These are phyloP conservation scores for Psilocybe cyanescens DNA, from an alignment of 768 basidiomycete genomes.

Conservation along the genomic window DNA sequence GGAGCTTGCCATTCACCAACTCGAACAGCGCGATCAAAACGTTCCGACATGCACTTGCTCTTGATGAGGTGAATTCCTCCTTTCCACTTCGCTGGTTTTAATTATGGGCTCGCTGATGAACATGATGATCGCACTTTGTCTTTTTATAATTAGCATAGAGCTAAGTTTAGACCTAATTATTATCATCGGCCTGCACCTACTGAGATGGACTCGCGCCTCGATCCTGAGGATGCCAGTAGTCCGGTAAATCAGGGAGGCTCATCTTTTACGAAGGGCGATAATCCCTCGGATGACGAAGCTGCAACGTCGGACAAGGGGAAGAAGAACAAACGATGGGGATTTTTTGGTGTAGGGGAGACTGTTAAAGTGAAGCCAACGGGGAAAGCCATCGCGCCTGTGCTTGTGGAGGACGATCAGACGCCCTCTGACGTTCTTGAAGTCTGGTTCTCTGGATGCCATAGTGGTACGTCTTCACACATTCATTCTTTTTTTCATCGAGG, in stretches of 20 bases:
- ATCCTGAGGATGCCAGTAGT: constrained; percentile 30
- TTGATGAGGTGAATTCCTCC: constrained; percentile 64
- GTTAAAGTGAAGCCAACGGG: constrained; percentile 13
- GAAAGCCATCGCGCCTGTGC: constrained; percentile 17
- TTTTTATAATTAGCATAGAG: constrained; percentile 51
- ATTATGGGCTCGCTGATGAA: background rate
- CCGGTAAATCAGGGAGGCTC: background rate
- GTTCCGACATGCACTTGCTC: constrained; percentile 77
- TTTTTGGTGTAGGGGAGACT: constrained; percentile 12
- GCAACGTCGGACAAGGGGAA: constrained; percentile 3
- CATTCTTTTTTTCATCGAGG: background rate
- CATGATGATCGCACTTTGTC: background rate
- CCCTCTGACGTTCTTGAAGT: constrained; percentile 68
- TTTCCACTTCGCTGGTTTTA: background rate
- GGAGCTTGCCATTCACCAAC: constrained; percentile 68
- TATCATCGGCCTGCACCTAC: constrained; percentile 53
- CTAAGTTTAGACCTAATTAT: constrained; percentile 65
- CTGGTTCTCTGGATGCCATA: constrained; percentile 80
- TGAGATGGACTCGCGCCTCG: constrained; percentile 20
- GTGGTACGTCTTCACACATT: constrained; percentile 47
- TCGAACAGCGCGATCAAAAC: constrained; percentile 65
- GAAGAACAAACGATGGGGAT: constrained; percentile 19
- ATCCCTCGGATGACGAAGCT: background rate
- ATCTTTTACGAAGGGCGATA: background rate
- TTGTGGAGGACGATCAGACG: constrained; percentile 12